Percentiles rank a stretch among this genome's conserved stretches.
These are phyloP conservation scores for Corylus heterophylla DNA, from an alignment of 306 rosid species.

Conservation along the genomic window DNA sequence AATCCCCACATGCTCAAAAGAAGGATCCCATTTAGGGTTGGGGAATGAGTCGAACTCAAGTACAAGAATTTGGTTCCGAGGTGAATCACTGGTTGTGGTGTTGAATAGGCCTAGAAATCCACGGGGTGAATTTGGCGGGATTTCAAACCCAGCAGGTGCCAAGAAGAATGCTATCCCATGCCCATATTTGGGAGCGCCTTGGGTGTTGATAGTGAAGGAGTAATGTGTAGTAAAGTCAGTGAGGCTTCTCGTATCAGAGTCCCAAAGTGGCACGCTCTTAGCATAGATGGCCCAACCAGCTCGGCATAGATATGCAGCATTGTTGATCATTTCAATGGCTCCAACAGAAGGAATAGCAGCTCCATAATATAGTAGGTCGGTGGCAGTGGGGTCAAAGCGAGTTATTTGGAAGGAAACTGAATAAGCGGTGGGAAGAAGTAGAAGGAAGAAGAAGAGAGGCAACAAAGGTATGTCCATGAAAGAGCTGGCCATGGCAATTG, in stretches of 20 bases:
- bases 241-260: background rate
- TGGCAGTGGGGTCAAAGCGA: background rate
- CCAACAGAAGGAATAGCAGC: conserved; percentile 16
- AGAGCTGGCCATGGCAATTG: too few species aligned
- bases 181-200: background rate
- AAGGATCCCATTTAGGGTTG: conserved; percentile 24
- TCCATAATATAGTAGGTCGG: conserved; percentile 10
- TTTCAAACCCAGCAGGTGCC: conserved; percentile 14
- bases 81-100: background rate
- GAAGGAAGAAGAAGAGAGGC: background rate
- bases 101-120: conserved; percentile 8
- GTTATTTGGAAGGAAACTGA: conserved; percentile 21
- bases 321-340: background rate
- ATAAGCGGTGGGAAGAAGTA: background rate
- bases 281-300: conserved; percentile 7
- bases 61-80: conserved; percentile 22
- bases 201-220: background rate
- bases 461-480: background rate
- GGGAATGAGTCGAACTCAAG: conserved; percentile 35
- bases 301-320: background rate
- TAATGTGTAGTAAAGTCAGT: conserved; percentile 9
- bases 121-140: background rate
- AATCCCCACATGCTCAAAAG: conserved; percentile 37
- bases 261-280: conserved; percentile 4
- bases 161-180: conserved; percentile 12